Conservation (phyloP, 2,329 filamentous ascomycete species). For the Diaporthe sp. region DNA sequence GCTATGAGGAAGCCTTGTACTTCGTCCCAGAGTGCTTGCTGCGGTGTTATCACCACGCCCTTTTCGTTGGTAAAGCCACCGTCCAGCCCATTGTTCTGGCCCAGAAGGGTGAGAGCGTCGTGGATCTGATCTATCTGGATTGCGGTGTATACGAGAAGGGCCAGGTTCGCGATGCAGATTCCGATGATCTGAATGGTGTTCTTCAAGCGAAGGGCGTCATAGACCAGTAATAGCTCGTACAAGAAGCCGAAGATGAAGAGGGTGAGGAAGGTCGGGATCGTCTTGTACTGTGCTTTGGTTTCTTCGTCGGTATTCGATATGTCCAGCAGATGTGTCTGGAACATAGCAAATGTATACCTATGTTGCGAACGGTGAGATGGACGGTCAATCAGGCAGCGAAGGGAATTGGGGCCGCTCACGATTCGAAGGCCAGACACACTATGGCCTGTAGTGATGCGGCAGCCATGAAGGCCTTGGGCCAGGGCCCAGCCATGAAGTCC, state of each 20-base stretch:
- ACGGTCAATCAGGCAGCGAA: slow-evolving; percentile 30
- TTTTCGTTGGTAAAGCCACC: slow-evolving; percentile 44
- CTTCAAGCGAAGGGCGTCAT: slow-evolving; percentile 93
- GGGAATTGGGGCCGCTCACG: slow-evolving; percentile 68
- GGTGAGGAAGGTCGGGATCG: slow-evolving; percentile 95
- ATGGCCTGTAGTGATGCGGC: slow-evolving; percentile 82
- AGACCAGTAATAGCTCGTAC: slow-evolving; percentile 90
- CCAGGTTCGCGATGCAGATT: slow-evolving; percentile 91
- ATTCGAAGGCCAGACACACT: slow-evolving; percentile 86
- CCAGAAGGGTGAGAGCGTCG: slow-evolving; percentile 75
- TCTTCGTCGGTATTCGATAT: slow-evolving; percentile 54
- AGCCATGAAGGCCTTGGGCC: slow-evolving; percentile 89
- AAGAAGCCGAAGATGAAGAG: slow-evolving; percentile 98
- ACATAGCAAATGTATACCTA: slow-evolving; percentile 91
- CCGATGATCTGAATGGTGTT: slow-evolving; percentile 99
- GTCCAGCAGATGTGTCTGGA: slow-evolving; percentile 73
- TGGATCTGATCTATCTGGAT: slow-evolving; percentile 94
- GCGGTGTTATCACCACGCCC: slow-evolving; percentile 29
- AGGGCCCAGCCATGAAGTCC: slow-evolving; percentile 85
- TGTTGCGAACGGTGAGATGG: slow-evolving; percentile 40
- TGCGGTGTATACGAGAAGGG: slow-evolving; percentile 90
- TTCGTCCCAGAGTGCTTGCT: slow-evolving; percentile 73
- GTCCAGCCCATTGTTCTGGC: slow-evolving; percentile 58
- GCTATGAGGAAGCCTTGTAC: slow-evolving; percentile 85
- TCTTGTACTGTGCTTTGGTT: slow-evolving; percentile 69